phyloP scores from a whole-genome alignment of 768 basidiomycete species.

The Lactarius tabidus region DNA sequence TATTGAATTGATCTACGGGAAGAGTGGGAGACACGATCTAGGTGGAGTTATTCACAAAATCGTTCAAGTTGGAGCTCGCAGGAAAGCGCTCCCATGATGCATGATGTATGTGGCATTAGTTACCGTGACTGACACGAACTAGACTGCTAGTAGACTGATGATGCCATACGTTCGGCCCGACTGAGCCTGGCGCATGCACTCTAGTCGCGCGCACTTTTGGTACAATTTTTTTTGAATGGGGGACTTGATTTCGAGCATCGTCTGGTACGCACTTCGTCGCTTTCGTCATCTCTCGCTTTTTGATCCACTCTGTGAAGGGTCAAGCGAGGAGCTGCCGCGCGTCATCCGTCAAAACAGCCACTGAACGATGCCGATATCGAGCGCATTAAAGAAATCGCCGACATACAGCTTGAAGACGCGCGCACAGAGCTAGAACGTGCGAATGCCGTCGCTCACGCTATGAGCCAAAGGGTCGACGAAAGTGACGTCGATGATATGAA shows the following conservation, averaged over 20 bases:
- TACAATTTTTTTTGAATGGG: slow-evolving; percentile 4
- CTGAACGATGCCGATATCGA: slow-evolving; percentile 88
- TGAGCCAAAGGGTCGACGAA: slow-evolving; percentile 63
- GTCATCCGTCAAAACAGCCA: slow-evolving; percentile 80
- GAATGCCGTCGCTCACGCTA: slow-evolving; percentile 66
- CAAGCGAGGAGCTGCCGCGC: slow-evolving; percentile 67
- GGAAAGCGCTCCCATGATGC: no score
- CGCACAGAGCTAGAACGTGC: slow-evolving; percentile 79
- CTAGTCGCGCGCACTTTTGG: neutral
- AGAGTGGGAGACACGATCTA: no score
- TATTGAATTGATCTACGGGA: no score
- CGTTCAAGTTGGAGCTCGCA: no score
- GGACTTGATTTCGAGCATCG: slow-evolving; percentile 18
- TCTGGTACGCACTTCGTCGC: neutral
- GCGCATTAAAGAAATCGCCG: slow-evolving; percentile 82
- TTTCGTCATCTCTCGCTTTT: slow-evolving; percentile 4
- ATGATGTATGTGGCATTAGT: no score
- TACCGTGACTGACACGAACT: no score
- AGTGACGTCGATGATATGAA: slow-evolving; percentile 58
- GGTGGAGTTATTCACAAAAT: no score
- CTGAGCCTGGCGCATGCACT: neutral
- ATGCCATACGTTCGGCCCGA: no score
- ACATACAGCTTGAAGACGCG: slow-evolving; percentile 88
- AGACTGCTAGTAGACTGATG: no score
- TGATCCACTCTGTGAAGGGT: slow-evolving; percentile 47